Evolutionary conservation across 306 rosid genomes (phyloP), one percentile per base, ranked within the genome.

Genomic region (Cucurbita ficifolia): DNA sequence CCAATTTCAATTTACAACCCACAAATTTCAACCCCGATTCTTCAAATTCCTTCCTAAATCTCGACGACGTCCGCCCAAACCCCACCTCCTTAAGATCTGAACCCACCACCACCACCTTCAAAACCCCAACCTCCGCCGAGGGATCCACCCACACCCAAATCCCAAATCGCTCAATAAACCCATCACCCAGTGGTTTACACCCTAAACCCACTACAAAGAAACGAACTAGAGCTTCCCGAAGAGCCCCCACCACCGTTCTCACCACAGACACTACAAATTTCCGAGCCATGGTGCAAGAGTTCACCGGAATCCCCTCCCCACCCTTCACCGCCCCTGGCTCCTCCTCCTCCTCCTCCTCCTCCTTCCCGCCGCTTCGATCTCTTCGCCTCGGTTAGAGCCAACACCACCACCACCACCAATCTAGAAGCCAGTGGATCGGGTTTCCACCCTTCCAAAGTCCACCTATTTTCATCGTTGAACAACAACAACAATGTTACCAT

Each of bases 211-310:
- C 73, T 76, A 69, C 98, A 1, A 93, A 93, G 89, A 93, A 90
- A 75, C 74, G 98, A 75, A 87, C 89, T 5, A 80, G 98, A 74
- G 98, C 96, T 57, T 90, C 98, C 2, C 83, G 97, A 43, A 73
- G 97, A 73, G 96, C 97, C 13, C 97, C 98, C 4, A 93, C 98
- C 13, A 93, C 97, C 0, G 96, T 93, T 56, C 87, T 93, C 58
- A 90, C 96, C 75, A 93, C 97, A 19, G 98, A 90, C 83, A 90
- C 97, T 9, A 81, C 97, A 0, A 93, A 93, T 72, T 93, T 93
- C 83, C 75, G 98, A 76, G 97, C 97, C 79, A 93, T 88, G 98
- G 98, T 93, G 76, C 98, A 93, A 79, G 97, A 93, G 40, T 93
- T 93, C 79, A 93, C 98, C 0, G 98, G 98, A 35, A 88, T 90